Evolutionary conservation across 371 early-diverging fungal species (phyloP).

Genomic region (Sporodiniella umbellata): DNA sequence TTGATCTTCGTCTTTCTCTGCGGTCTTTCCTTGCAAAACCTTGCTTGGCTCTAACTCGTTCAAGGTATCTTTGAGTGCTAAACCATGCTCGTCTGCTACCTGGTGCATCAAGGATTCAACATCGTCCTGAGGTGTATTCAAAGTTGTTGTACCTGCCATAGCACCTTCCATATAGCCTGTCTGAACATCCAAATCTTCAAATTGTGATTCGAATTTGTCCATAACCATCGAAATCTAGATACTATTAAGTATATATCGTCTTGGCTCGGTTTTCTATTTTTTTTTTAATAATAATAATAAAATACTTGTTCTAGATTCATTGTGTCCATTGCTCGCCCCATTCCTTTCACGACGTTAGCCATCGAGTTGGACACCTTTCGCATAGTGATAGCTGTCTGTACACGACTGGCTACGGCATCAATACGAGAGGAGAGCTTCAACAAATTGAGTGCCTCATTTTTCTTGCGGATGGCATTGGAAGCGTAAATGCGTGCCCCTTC

Average conservation of each 20-base stretch:
- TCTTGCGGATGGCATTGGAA: slow-evolving; percentile 95
- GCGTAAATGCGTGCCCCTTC: slow-evolving; percentile 95
- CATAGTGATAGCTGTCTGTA: slow-evolving; percentile 96
- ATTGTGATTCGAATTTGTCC: slow-evolving; percentile 93
- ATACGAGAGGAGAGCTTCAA: slow-evolving; percentile 85
- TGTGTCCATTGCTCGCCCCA: slow-evolving; percentile 89
- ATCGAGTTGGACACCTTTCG: slow-evolving; percentile 73
- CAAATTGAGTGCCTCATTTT: slow-evolving; percentile 89
- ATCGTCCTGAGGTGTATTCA: slow-evolving; percentile 83
- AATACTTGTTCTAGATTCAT: slow-evolving; percentile 91
- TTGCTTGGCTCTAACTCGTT: slow-evolving; percentile 51
- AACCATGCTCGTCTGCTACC: slow-evolving; percentile 92
- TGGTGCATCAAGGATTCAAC: slow-evolving; percentile 90
- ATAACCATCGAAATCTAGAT: slow-evolving; percentile 83
- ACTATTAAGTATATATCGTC: too few relatives aligned
- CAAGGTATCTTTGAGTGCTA: slow-evolving; percentile 73
- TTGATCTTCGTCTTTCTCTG: slow-evolving; percentile 29
- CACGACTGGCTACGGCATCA: slow-evolving; percentile 89
- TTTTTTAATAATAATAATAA: neutral
- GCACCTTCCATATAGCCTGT: slow-evolving; percentile 89
- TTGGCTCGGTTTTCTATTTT: too few relatives aligned
- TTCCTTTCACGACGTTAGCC: slow-evolving; percentile 84
- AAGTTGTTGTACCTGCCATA: slow-evolving; percentile 82
- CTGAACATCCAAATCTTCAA: slow-evolving; percentile 93
- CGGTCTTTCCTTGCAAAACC: slow-evolving; percentile 16